A percentile compares a stretch with the other conserved stretches of the same genome.
Conservation (phyloP, 2,329 filamentous ascomycete species). For the Cladorrhinum sp. region DNA sequence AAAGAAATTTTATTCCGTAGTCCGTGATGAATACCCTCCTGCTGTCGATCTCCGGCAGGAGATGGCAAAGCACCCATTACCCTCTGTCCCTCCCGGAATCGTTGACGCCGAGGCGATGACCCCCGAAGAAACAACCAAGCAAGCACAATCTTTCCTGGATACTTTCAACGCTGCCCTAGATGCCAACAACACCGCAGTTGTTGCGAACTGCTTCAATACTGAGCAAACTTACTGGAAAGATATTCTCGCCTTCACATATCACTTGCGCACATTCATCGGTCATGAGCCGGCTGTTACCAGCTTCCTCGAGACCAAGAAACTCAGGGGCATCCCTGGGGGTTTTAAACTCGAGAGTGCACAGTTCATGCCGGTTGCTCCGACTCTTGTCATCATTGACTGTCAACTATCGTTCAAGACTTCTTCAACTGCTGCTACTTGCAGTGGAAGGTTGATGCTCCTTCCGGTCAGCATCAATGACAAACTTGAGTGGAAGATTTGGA, state of each 20-base stretch:
- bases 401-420: conserved; percentile 33
- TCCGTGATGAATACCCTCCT: conserved; percentile 7
- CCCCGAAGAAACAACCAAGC: conserved; percentile 14
- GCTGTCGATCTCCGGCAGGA: conserved; percentile 23
- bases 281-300: conserved; percentile 26
- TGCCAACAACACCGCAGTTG: conserved; percentile 19
- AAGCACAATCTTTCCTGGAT: conserved; percentile 18
- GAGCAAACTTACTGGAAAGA: conserved; percentile 39
- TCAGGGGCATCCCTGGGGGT: conserved; percentile 19
- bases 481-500: conserved; percentile 36
- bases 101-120: conserved; percentile 10
- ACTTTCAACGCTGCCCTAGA: conserved; percentile 24
- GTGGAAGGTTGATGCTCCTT: conserved; percentile 34
- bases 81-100: conserved; percentile 13
- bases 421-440: conserved; percentile 31
- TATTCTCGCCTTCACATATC: conserved; percentile 35
- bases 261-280: conserved; percentile 35
- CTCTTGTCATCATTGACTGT: conserved; percentile 28
- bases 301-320: conserved; percentile 23
- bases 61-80: conserved; percentile 30
- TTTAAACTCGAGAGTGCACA: conserved; percentile 19
- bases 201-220: conserved; percentile 32
- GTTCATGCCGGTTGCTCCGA: conserved; percentile 21
- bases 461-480: conserved; percentile 12
- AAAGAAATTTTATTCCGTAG: no score